Evolutionary conservation across 2,329 filamentous ascomycete species (phyloP).

Genomic region (Dothistroma septosporum): DNA sequence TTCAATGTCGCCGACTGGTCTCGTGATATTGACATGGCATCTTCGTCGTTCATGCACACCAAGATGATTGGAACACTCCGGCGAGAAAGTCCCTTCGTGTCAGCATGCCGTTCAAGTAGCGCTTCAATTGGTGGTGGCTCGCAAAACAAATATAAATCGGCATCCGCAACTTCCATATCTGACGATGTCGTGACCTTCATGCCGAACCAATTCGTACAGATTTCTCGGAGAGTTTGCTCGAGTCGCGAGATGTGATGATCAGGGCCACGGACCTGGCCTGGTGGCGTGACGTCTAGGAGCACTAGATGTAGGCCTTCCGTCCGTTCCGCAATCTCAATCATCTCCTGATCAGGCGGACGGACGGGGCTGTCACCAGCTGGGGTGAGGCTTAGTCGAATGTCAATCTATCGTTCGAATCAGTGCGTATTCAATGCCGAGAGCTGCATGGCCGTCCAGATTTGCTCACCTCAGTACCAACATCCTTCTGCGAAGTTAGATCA

Average conservation of each 20-base stretch:
- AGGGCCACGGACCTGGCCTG: neutral
- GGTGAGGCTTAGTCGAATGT: conserved; percentile 11
- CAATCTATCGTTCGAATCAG: neutral
- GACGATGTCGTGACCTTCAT: conserved; percentile 19
- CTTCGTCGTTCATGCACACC: conserved; percentile 36
- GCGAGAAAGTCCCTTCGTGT: neutral
- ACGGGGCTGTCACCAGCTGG: conserved; percentile 11
- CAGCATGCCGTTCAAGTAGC: conserved; percentile 12
- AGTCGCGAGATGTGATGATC: conserved; percentile 18
- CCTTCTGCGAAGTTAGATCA: conserved; percentile 50
- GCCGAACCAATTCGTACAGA: conserved; percentile 24
- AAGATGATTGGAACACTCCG: conserved; percentile 31
- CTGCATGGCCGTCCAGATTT: conserved; percentile 15
- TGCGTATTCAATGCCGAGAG: too few species aligned
- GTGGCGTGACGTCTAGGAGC: conserved; percentile 16
- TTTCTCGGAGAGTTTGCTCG: conserved; percentile 20
- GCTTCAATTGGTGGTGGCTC: conserved; percentile 24
- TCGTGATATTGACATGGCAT: conserved; percentile 25
- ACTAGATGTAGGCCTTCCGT: conserved; percentile 21
- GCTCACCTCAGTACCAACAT: conserved; percentile 21
- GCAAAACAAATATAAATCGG: conserved; percentile 24
- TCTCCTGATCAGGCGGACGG: conserved; percentile 11
- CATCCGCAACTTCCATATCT: conserved; percentile 17
- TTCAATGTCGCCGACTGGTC: conserved; percentile 17
- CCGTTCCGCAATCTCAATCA: conserved; percentile 11